These are phyloP conservation scores for Talaromyces proteolyticus DNA, from an alignment of 495 filamentous ascomycete genomes.

Conservation along the genomic window DNA sequence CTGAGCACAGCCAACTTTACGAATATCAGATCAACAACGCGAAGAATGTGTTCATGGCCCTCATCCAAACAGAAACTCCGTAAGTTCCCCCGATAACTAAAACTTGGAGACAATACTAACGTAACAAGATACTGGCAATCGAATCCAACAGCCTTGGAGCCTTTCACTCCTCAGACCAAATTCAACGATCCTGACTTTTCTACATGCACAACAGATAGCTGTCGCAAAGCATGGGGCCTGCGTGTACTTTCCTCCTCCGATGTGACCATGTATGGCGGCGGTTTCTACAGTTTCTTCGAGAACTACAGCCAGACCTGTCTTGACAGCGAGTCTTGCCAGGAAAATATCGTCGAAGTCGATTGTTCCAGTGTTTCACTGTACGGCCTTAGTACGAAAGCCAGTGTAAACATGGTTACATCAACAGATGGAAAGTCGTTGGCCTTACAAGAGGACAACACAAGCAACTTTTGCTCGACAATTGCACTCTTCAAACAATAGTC, in stretches of 20 bases:
- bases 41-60: conserved; percentile 73
- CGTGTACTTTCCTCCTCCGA: conserved; percentile 65
- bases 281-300: conserved; percentile 82
- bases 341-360: conserved; percentile 82
- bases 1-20: conserved; percentile 88
- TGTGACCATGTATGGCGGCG: conserved; percentile 69
- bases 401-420: conserved; percentile 75
- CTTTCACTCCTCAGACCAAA: conserved; percentile 55
- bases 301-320: conserved; percentile 81
- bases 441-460: conserved; percentile 57
- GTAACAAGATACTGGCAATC: conserved; percentile 63
- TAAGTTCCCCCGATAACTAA: conserved; percentile 5
- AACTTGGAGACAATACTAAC: not conserved
- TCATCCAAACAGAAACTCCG: conserved; percentile 89
- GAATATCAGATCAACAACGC: conserved; percentile 81
- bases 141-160: conserved; percentile 69
- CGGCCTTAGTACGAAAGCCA: conserved; percentile 81
- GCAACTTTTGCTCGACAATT: conserved; percentile 72
- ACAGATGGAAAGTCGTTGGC: conserved; percentile 44
- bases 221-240: conserved; percentile 80
- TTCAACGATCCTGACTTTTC: conserved; percentile 76
- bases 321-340: conserved; percentile 69
- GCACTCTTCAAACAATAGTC: conserved; percentile 51
- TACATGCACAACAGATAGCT: conserved; percentile 53
- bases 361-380: conserved; percentile 65